Base-by-base conservation (phyloP, 805 yeast species). In the Teunomyces pallodes region DNA sequence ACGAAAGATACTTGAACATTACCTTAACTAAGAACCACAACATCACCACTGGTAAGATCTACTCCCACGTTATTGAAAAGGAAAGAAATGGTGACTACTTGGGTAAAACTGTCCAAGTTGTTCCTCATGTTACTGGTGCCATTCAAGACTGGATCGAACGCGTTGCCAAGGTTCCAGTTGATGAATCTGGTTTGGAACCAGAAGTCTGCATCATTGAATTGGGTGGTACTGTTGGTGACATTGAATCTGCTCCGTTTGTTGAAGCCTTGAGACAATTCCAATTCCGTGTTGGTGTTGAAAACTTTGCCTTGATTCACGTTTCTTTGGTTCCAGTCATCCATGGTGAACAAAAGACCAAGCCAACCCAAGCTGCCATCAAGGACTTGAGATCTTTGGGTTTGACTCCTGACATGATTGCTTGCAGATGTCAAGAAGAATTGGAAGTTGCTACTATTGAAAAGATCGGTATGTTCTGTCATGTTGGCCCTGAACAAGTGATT, bases 181-280 rank as follows among this genome's bases (percentile, higher is more conserved):
- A 94, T 67, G 77, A 81, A 49, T 80, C 91, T 32, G 95, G 94
- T 46, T 76, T 83, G 66, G 86, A 83, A 61, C 99, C 99, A 30
- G 98, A 94, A 59, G 87, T 94, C 46, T 94, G 99, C 79, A 90
- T 94, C 65, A 84, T 94, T 56, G 99, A 92, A 75, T 80, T 94
- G 51, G 99, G 99, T 68, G 99, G 99, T 68, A 94, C 99, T 28
- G 99, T 94, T 50, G 99, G 99, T 65, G 99, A 94, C 67, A 94
- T 94, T 62, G 99, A 94, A 76, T 83, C 92, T 65, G 99, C 98
- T 46, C 99, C 99, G 26, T 94, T 94, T 58, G 97, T 94, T 48
- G 99, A 94, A 76, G 99, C 99, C 24, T 81, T 94, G 54, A 87
- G 99, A 78, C 99, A 94, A 74, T 94, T 94, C 75, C 99, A 94